Evolutionary conservation across 495 filamentous ascomycete genomes (phyloP).

Genomic region (Trichoderma parareesei): DNA sequence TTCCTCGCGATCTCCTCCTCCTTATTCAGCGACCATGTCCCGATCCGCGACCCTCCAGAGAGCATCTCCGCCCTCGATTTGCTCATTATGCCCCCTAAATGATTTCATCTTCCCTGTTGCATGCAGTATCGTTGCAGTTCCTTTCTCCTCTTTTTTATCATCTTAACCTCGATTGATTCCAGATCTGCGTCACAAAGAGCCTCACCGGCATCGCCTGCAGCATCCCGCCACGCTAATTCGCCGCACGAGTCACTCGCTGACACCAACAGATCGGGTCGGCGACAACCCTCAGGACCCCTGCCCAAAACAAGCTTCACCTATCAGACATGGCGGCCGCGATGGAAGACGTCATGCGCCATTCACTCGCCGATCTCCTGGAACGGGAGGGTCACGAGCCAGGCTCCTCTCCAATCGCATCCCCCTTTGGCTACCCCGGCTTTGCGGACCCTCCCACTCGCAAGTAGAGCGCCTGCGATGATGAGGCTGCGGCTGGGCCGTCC

Average conservation of each 20-base stretch:
- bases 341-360: conserved; percentile 9
- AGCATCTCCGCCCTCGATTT: too few species aligned
- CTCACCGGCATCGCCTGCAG: neutral
- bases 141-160: too few species aligned
- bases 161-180: too few species aligned
- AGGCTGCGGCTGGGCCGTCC: neutral
- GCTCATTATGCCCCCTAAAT: too few species aligned
- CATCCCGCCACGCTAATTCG: neutral
- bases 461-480: neutral
- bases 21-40: neutral
- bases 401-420: neutral
- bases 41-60: neutral
- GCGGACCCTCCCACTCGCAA: neutral
- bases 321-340: neutral
- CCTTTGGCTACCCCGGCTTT: neutral
- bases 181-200: too few species aligned
- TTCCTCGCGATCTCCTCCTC: too few species aligned
- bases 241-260: neutral
- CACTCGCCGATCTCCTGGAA: neutral
- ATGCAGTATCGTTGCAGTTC: too few species aligned
- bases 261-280: neutral
- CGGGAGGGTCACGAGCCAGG: neutral
- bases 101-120: too few species aligned
- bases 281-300: neutral
- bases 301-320: neutral